These are phyloP conservation scores for Chalciporus piperatoides DNA, from an alignment of 1,284 basidiomycete species.

Conservation along the genomic window DNA sequence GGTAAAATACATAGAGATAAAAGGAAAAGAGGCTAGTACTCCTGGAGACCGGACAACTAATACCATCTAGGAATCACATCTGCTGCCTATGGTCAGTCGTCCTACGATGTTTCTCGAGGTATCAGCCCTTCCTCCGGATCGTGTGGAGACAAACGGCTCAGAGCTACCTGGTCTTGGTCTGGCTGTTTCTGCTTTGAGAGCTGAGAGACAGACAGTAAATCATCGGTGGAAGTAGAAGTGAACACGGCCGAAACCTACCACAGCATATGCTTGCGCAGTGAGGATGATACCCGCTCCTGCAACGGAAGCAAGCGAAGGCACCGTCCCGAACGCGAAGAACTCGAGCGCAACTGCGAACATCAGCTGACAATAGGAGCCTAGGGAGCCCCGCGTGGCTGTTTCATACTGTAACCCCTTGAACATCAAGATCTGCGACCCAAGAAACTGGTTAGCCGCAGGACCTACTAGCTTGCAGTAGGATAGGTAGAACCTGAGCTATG, in stretches of 20 bases:
- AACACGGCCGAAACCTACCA: constrained; percentile 10
- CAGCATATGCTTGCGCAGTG: constrained; percentile 9
- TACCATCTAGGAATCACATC: not conserved
- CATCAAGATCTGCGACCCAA: constrained; percentile 2
- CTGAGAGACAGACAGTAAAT: not conserved
- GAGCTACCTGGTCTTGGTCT: not conserved
- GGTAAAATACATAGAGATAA: not conserved
- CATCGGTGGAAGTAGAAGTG: not conserved
- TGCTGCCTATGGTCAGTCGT: not conserved
- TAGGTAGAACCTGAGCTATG: constrained; percentile 37
- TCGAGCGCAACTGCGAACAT: constrained; percentile 17
- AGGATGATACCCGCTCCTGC: constrained; percentile 15
- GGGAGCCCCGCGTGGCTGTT: constrained; percentile 19
- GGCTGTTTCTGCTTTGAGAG: constrained; percentile 6
- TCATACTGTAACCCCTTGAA: constrained; percentile 26
- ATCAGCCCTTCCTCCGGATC: constrained; percentile 7
- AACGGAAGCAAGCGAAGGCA: constrained; percentile 13
- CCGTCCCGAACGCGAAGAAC: constrained; percentile 14
- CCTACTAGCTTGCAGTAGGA: not conserved
- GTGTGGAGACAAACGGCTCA: not conserved
- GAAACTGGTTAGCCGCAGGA: not conserved
- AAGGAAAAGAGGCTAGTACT: not conserved
- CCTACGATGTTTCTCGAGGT: not conserved
- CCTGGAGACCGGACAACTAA: not conserved
- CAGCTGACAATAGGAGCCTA: constrained; percentile 19